Evolutionary conservation across 768 basidiomycete species (phyloP).

Genomic region (Boletus pseudo-olivaceus): DNA sequence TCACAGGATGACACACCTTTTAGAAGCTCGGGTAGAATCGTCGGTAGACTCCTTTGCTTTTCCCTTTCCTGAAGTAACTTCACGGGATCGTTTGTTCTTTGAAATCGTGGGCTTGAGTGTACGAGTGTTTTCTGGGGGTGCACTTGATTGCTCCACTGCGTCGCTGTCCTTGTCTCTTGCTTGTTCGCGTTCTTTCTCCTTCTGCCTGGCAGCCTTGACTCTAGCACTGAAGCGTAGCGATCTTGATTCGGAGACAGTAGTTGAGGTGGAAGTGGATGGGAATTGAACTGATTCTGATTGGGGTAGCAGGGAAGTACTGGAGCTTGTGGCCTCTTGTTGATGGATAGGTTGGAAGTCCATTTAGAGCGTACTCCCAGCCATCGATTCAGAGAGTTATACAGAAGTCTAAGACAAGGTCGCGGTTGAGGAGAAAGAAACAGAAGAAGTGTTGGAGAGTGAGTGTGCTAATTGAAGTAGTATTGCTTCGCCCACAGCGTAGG

Average conservation of each 20-base stretch:
- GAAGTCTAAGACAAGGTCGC: constrained; percentile 24
- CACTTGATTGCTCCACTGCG: constrained; percentile 39
- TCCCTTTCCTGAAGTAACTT: constrained; percentile 50
- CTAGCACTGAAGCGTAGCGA: constrained; percentile 71
- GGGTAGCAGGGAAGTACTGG: constrained; percentile 46
- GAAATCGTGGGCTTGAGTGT: constrained; percentile 35
- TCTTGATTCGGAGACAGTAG: constrained; percentile 48
- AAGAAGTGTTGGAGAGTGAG: constrained; percentile 12
- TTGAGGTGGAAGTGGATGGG: constrained; percentile 35
- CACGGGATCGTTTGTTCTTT: constrained; percentile 52
- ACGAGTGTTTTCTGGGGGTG: constrained; percentile 43
- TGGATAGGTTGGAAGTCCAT: constrained; percentile 83
- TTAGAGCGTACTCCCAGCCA: constrained; percentile 87
- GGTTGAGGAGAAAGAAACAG: constrained; percentile 25
- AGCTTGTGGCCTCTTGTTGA: constrained; percentile 67
- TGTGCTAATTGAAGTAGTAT: constrained; percentile 27
- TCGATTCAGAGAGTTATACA: constrained; percentile 46
- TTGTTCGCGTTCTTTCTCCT: constrained; percentile 54
- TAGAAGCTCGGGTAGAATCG: constrained; percentile 49
- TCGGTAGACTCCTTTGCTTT: constrained; percentile 60
- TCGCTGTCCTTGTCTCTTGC: constrained; percentile 54
- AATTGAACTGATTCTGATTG: constrained; percentile 34
- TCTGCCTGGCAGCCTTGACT: constrained; percentile 72
- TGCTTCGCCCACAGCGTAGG: constrained; percentile 19
- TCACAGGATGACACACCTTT: constrained; percentile 54